These are phyloP conservation scores for Suhomyces yuchorum DNA, from an alignment of 1,139 yeast genomes.

Conservation along the genomic window DNA sequence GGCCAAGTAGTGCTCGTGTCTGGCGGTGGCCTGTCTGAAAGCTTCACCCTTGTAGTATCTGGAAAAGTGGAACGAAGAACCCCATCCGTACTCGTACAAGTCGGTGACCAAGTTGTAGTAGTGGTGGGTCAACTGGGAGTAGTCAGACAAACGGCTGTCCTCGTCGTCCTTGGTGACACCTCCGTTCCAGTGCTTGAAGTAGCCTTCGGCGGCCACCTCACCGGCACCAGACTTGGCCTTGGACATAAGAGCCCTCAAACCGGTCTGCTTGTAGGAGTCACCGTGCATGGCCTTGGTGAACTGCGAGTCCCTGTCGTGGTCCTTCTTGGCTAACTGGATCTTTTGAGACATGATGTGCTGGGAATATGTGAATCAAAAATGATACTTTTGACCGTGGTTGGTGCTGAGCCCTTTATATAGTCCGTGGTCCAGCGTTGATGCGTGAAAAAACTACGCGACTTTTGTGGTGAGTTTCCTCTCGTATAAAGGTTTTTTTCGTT, in stretches of 20 bases:
- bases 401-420: slow-evolving; percentile 7
- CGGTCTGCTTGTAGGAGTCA: slow-evolving; percentile 63
- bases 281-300: slow-evolving; percentile 91
- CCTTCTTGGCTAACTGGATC: slow-evolving; percentile 34
- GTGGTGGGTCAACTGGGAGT: slow-evolving; percentile 89
- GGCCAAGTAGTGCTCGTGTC: slow-evolving; percentile 97
- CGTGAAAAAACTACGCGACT: slow-evolving; percentile 13
- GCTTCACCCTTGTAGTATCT: slow-evolving; percentile 93
- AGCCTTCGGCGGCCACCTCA: slow-evolving; percentile 81
- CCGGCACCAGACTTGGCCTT: slow-evolving; percentile 78
- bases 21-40: slow-evolving; percentile 90
- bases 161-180: slow-evolving; percentile 80
- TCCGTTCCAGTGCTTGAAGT: slow-evolving; percentile 96
- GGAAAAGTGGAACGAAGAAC: slow-evolving; percentile 97
- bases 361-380: slow-evolving; percentile 1
- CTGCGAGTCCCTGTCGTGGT: slow-evolving; percentile 53
- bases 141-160: slow-evolving; percentile 74
- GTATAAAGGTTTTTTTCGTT: background rate
- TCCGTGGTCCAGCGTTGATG: background rate
- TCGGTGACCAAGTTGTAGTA: slow-evolving; percentile 97
- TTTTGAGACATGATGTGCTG: slow-evolving; percentile 10
- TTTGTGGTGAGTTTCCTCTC: slow-evolving; percentile 9
- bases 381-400: background rate
- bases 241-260: slow-evolving; percentile 72
- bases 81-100: slow-evolving; percentile 98